Percentiles rank a stretch among this genome's conserved stretches.
These are phyloP conservation scores for Anisodus tanguticus DNA, from an alignment of 257 asterid genomes.

Conservation along the genomic window DNA sequence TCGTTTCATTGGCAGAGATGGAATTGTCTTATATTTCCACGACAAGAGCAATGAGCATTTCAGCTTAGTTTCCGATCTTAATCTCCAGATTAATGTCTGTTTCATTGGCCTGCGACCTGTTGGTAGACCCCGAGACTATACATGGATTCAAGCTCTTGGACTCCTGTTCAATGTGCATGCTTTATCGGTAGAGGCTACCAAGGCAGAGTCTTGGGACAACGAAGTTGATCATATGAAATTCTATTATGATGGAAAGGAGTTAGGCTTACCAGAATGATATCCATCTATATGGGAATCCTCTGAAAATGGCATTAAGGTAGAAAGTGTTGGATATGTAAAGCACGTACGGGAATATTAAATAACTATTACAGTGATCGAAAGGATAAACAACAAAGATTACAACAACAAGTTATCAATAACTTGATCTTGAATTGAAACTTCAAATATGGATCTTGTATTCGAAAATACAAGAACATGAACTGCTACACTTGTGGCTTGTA, in stretches of 20 bases:
- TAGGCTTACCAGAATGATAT: conserved; percentile 38
- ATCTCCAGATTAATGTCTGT: conserved; percentile 65
- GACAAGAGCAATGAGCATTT: conserved; percentile 56
- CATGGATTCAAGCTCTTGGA: conserved; percentile 74
- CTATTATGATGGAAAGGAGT: conserved; percentile 39
- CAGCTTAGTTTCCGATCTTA: conserved; percentile 55
- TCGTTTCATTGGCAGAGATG: conserved; percentile 73
- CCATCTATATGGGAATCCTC: conserved; percentile 45
- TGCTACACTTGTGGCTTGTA: too few relatives aligned
- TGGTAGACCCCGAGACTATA: conserved; percentile 58
- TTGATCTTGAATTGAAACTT: too few relatives aligned
- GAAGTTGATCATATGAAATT: conserved; percentile 54
- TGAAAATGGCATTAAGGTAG: conserved; percentile 34
- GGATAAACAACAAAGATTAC: too few relatives aligned
- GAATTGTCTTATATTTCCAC: conserved; percentile 69
- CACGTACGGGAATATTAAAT: too few relatives aligned
- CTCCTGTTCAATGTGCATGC: conserved; percentile 47
- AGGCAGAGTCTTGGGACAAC: conserved; percentile 51
- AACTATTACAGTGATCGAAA: too few relatives aligned
- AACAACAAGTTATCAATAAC: too few relatives aligned
- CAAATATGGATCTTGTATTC: too few relatives aligned
- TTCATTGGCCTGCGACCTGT: conserved; percentile 67
- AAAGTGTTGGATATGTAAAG: background rate
- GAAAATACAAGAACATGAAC: too few relatives aligned
- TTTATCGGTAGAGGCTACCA: conserved; percentile 58